Base-by-base conservation (phyloP, 176 grass and related monocot species). In the Panicum miliaceum region DNA sequence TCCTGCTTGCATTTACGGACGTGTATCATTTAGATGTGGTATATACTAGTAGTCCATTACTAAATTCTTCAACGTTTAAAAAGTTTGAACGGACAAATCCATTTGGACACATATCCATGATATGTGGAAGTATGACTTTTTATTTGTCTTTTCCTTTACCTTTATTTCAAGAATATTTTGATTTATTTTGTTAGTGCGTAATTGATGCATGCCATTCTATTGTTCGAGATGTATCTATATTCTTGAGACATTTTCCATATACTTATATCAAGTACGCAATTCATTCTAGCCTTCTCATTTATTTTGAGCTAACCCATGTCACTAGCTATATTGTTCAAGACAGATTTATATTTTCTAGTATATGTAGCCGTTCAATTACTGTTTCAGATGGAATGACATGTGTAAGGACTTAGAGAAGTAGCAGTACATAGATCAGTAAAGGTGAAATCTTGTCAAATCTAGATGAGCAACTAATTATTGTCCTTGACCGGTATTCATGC, bases 401-500 rank as follows among this genome's bases (percentile, higher is more conserved):
- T 1, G 50, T 52, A 19, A 58, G 8, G 22, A 23, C 22, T 58
- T 51, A 51, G 1, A 14, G 27, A 64, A 35, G 29, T 35, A 64
- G 26, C 13, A 64, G 29, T 18, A 35, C 3, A n/a, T 25, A 59
- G 62, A 35, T 35, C 35, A 27, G 62, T 35, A 35, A 64, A 35
- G 62, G 5, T 64, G 5, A 64, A 64, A 18, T 64, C 29, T 34
- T 35, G 26, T 3, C 29, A 34, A 35, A 32, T 63, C 62, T 35
- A 64, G 29, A 29, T 53, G 18, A 19, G 38, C 56, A 78, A 20
- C 38, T 62, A 46, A 64, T 51, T 34, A 50, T 79, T 65, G 77
- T 65, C 60, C 77, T 50, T 36, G 42, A 51, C 36, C 3, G 60
- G 11, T 59, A 65, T 79, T 79, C 35, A 65, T 65, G 42, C 34